Conservation (phyloP, 176 grass and related monocot genomes). For the Lolium rigidum region DNA sequence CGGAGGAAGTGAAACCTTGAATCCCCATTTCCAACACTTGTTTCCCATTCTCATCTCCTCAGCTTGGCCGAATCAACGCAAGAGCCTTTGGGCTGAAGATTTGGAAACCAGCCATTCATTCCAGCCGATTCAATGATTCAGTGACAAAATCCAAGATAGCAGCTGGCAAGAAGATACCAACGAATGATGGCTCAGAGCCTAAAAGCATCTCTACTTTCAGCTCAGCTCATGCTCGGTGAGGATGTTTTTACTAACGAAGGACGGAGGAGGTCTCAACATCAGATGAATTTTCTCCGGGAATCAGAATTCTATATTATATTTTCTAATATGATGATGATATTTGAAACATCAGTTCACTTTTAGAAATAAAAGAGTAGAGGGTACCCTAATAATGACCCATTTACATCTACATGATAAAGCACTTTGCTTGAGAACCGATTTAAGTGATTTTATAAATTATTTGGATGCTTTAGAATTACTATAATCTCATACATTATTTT, state of each 20-base stretch:
- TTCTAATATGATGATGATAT: too few relatives aligned
- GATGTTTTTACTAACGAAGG: neutral
- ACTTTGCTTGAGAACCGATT: too few relatives aligned
- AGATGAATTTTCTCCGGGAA: conserved; percentile 33
- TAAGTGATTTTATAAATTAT: too few relatives aligned
- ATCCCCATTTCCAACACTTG: neutral
- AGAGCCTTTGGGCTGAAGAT: conserved; percentile 29
- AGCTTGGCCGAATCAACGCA: conserved; percentile 25
- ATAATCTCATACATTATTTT: too few relatives aligned
- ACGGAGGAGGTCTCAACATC: conserved; percentile 27
- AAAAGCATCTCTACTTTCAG: neutral
- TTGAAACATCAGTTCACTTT: too few relatives aligned
- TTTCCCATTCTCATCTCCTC: neutral
- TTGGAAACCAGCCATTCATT: conserved; percentile 37
- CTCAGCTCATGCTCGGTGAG: too few relatives aligned
- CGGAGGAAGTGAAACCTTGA: conserved; percentile 43
- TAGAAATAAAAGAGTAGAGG: too few relatives aligned
- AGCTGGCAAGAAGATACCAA: conserved; percentile 46
- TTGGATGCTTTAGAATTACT: too few relatives aligned
- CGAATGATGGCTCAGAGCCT: conserved; percentile 47
- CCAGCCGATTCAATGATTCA: neutral
- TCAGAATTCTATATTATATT: conserved; percentile 23
- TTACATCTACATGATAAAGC: too few relatives aligned
- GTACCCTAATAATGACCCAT: too few relatives aligned
- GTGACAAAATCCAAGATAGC: conserved; percentile 22